Evolutionary conservation across 257 asterid species (phyloP).

Genomic region (Nicotiana sylvestris): DNA sequence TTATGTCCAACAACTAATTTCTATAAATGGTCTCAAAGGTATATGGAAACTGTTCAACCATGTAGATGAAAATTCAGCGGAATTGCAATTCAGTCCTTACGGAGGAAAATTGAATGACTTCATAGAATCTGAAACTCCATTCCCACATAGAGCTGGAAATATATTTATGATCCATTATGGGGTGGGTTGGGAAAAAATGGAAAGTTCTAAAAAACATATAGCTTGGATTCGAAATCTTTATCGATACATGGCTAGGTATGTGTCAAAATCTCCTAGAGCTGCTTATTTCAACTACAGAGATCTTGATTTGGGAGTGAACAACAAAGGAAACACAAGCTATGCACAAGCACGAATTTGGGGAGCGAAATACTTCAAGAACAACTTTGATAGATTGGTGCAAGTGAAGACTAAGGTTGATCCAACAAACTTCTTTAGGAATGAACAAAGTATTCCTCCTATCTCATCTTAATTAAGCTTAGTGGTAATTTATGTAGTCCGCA

Average conservation of each 20-base stretch:
- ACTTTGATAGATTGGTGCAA: not conserved
- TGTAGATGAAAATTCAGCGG: not conserved
- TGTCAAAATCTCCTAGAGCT: not conserved
- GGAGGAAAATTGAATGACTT: constrained; percentile 4
- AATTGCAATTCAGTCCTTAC: not conserved
- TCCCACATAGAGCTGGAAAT: constrained; percentile 5
- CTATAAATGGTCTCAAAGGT: not conserved
- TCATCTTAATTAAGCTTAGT: not conserved
- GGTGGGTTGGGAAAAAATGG: not conserved
- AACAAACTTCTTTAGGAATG: constrained; percentile 2
- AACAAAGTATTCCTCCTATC: constrained; percentile 9
- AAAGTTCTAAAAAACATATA: not conserved
- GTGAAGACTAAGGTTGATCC: constrained; percentile 1
- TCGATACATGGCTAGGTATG: not conserved
- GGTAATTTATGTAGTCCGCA: not conserved
- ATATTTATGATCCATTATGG: not conserved
- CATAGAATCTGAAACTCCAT: not conserved
- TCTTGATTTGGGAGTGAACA: constrained; percentile 8
- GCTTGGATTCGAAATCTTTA: not conserved
- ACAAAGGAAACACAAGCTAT: not conserved
- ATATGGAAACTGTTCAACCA: not conserved
- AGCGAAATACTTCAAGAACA: not conserved
- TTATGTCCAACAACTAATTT: not conserved
- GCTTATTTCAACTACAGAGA: not conserved
- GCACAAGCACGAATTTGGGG: not conserved